Conservation (phyloP, 768 basidiomycete genomes). For the Auriculariales sp. region DNA sequence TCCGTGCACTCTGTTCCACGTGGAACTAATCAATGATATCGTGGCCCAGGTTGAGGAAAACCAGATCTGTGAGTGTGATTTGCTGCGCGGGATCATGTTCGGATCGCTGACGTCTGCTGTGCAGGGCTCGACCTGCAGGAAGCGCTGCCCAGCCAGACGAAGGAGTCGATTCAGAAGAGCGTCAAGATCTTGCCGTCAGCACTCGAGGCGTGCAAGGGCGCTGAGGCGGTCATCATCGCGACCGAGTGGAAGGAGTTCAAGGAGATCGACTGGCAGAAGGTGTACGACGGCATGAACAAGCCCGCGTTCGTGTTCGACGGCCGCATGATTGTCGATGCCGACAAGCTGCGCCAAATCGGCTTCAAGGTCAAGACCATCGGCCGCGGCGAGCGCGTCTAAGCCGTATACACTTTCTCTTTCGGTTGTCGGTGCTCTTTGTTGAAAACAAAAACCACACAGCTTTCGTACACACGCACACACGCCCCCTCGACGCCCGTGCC, state of each 20-base stretch:
- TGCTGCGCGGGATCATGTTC: not conserved
- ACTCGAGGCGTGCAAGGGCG: conserved; percentile 72
- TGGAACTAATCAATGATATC: conserved; percentile 1
- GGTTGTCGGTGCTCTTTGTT: too few relatives aligned
- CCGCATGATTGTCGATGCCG: conserved; percentile 71
- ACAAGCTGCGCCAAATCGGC: conserved; percentile 69
- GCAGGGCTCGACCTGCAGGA: conserved; percentile 51
- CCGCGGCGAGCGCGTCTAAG: conserved; percentile 30
- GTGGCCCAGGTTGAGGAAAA: conserved; percentile 37
- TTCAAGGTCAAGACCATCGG: conserved; percentile 64
- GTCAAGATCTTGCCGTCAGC: conserved; percentile 68
- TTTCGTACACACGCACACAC: too few relatives aligned
- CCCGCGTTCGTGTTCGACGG: conserved; percentile 99
- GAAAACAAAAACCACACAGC: too few relatives aligned
- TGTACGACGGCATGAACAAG: conserved; percentile 85
- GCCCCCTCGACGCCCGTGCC: too few relatives aligned
- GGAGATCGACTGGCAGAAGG: conserved; percentile 76
- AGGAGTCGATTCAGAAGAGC: conserved; percentile 73
- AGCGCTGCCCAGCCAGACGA: conserved; percentile 45
- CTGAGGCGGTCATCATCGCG: conserved; percentile 89
- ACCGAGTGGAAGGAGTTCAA: conserved; percentile 98
- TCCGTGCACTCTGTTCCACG: not conserved
- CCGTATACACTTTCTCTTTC: too few relatives aligned
- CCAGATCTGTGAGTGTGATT: conserved; percentile 46
- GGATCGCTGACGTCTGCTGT: not conserved